Evolutionary conservation across 2,329 filamentous ascomycete species (phyloP), one percentile per base, ranked within the genome.

Genomic region (Coniochaeta ligniaria): DNA sequence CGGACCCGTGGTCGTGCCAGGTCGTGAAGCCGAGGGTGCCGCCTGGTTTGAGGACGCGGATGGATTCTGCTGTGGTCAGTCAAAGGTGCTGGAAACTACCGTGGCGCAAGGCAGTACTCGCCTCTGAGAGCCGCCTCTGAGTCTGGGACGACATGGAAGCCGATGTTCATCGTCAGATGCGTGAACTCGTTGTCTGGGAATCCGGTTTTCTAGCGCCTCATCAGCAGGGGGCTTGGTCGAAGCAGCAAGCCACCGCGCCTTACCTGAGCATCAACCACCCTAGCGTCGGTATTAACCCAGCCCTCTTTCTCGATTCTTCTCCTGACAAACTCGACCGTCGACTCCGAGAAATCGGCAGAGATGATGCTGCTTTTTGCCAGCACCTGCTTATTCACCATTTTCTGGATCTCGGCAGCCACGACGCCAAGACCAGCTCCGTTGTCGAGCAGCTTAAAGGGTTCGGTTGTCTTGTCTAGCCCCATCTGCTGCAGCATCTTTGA

Each of bases 11-110:
- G 56, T 66, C 64, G 60, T 74, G 64, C 71, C 70, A 73, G 0
- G 71, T 73, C 41, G 74, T 74, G 38, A 87, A 75, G 66, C 88
- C 87, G 26, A 89, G 70, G 6, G 80, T 78, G 3, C 87, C 87
- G 5, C 84, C 85, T 1, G 81, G 80, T 64, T 78, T 81, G 26
- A 88, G 74, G 20, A 88, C 75, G 9, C 86, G 82, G 59, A 86
- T 76, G 9, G 77, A 77, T 65, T 89, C 86, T 64, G 79, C 76
- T 12, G 17, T 14, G 38, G 11, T 60, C 35, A 55, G 57, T 28
- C 8, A 17, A 5, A 11, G 4, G 16, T 20, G 11, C 26, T 9
- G 7, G 12, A 22, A n/a, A 17, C n/a, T 47, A 4, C 6, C 12
- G 24, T 7, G 7, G 22, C 4, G 17, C 8, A 24, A 24, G 14